phyloP scores from a whole-genome alignment of 345 rosid genomes.

The Pugionium dolabratum region DNA sequence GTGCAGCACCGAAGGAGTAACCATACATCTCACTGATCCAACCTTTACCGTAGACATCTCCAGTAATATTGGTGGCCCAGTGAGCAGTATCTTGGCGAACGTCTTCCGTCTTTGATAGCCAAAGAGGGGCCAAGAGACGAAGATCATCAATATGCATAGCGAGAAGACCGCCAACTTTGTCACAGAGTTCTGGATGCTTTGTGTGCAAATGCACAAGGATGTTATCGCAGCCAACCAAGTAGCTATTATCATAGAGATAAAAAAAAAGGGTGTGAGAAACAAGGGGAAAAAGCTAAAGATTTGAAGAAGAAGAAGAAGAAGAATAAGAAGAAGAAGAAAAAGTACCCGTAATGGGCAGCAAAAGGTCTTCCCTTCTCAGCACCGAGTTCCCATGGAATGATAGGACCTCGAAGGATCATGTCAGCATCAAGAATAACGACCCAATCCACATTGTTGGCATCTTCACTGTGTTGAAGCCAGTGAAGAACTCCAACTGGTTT shows the following conservation, averaged over 20 bases:
- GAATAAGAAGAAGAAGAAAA: not conserved
- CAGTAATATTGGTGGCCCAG: constrained; percentile 93
- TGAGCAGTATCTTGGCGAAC: constrained; percentile 90
- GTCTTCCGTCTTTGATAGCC: constrained; percentile 98
- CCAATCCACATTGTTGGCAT: constrained; percentile 89
- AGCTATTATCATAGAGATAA: constrained; percentile 44
- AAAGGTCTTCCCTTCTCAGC: constrained; percentile 85
- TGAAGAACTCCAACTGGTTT: constrained; percentile 93
- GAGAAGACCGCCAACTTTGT: constrained; percentile 98
- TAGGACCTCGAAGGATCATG: constrained; percentile 91
- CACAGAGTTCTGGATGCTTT: constrained; percentile 76
- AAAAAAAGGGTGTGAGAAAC: constrained; percentile 1
- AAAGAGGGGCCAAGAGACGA: constrained; percentile 80
- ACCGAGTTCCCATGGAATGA: constrained; percentile 95
- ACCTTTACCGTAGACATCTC: constrained; percentile 92
- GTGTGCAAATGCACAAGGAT: constrained; percentile 83
- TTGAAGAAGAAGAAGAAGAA: not conserved
- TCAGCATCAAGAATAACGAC: constrained; percentile 98
- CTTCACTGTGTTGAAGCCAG: constrained; percentile 94
- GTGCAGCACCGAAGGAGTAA: constrained; percentile 99
- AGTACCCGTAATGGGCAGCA: constrained; percentile 86
- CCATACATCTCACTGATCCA: constrained; percentile 99
- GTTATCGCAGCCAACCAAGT: constrained; percentile 92
- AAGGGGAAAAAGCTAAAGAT: not conserved
- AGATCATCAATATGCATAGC: constrained; percentile 99